Evolutionary conservation across 805 yeast genomes (phyloP).

Genomic region (Kuraishia hungarica): DNA sequence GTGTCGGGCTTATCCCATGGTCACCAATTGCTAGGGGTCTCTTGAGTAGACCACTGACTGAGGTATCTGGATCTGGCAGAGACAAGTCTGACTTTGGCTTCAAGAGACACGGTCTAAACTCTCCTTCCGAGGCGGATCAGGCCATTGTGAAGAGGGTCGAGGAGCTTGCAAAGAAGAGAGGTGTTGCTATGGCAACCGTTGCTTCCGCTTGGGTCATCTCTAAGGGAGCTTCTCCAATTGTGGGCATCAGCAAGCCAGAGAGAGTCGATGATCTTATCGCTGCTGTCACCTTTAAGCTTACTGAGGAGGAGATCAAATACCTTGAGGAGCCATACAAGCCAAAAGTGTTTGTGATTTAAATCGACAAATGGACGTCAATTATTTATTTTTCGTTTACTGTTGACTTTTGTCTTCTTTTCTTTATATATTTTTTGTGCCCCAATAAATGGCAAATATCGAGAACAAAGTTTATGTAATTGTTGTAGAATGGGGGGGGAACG

Average conservation of each 20-base stretch:
- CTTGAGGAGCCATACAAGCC: slow-evolving; percentile 27
- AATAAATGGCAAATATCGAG: no score
- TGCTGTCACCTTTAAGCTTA: slow-evolving; percentile 31
- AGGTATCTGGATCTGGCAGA: slow-evolving; percentile 3
- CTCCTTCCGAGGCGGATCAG: slow-evolving; percentile 17
- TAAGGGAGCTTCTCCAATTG: slow-evolving; percentile 45
- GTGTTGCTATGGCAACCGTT: slow-evolving; percentile 43
- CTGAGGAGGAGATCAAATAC: slow-evolving; percentile 25
- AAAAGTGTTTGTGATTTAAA: neutral
- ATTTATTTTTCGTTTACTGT: no score
- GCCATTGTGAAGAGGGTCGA: slow-evolving; percentile 44
- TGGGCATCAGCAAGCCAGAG: slow-evolving; percentile 27
- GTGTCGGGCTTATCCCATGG: slow-evolving; percentile 56
- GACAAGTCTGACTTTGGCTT: slow-evolving; percentile 8
- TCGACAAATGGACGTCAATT: no score
- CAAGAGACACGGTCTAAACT: slow-evolving; percentile 1
- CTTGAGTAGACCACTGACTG: slow-evolving; percentile 26
- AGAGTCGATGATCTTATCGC: slow-evolving; percentile 44
- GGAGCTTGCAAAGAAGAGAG: slow-evolving; percentile 36
- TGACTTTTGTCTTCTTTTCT: neutral
- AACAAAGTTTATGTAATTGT: no score
- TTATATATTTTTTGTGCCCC: neutral
- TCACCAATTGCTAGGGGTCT: slow-evolving; percentile 50
- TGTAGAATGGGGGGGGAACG: neutral
- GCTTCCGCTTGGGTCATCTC: slow-evolving; percentile 44